Percentiles rank a stretch among this genome's conserved stretches.
These are phyloP conservation scores for Aspergillus fumigatiaffinis DNA, from an alignment of 2,329 filamentous ascomycete species.

Conservation along the genomic window DNA sequence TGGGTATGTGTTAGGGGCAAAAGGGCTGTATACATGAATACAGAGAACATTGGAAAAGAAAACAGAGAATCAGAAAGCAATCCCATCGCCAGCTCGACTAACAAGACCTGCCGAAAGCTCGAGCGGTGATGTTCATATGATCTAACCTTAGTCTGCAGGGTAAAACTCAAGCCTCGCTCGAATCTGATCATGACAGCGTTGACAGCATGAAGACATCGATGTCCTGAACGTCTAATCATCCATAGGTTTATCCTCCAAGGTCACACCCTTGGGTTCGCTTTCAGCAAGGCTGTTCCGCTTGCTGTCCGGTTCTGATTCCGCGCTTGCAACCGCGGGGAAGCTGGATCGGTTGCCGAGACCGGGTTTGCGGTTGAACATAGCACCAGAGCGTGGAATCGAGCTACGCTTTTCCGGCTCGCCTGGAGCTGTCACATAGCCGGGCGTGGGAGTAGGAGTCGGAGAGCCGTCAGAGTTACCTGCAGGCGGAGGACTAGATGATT, in stretches of 20 bases:
- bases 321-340: conserved; percentile 23
- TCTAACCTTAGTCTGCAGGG: neutral
- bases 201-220: neutral
- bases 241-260: conserved; percentile 72
- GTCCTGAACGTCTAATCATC: conserved; percentile 52
- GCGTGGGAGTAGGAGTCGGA: conserved; percentile 30
- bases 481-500: conserved; percentile 27
- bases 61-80: conserved; percentile 3
- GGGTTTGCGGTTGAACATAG: conserved; percentile 47
- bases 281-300: conserved; percentile 35
- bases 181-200: neutral
- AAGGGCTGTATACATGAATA: neutral
- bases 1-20: neutral
- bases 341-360: conserved; percentile 44
- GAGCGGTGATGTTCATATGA: neutral
- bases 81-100: conserved; percentile 6
- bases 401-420: conserved; percentile 58
- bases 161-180: neutral
- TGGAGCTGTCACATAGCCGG: conserved; percentile 15
- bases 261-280: conserved; percentile 52
- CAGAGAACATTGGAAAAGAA: neutral
- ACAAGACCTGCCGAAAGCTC: conserved; percentile 12
- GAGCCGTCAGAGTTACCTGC: conserved; percentile 31
- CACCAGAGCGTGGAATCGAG: conserved; percentile 55
- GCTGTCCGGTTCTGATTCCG: conserved; percentile 25